Percentiles rank a stretch among this genome's conserved stretches.
Conservation (phyloP, 352 stramenopile species). For the Globisporangium camurandrum region DNA sequence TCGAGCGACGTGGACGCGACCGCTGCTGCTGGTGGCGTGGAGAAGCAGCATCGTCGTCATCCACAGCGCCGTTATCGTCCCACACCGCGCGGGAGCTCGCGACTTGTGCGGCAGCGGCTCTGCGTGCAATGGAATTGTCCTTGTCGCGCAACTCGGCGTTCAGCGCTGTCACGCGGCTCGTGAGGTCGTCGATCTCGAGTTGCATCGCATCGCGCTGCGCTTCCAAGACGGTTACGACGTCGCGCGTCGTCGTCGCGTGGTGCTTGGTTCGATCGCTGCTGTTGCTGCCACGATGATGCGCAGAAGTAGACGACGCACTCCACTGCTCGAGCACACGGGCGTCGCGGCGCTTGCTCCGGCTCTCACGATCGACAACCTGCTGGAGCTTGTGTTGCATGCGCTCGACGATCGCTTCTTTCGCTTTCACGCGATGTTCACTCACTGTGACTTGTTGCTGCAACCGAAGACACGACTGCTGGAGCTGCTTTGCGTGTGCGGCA, state of each 20-base stretch:
- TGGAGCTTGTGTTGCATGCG: conserved; percentile 78
- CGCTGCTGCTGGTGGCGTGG: too few species aligned
- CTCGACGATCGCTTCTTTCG: conserved; percentile 76
- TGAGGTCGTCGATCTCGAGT: conserved; percentile 63
- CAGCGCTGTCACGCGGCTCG: conserved; percentile 43
- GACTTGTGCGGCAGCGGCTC: conserved; percentile 1
- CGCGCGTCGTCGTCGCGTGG: conserved; percentile 29
- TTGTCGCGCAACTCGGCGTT: conserved; percentile 76
- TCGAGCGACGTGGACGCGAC: too few species aligned
- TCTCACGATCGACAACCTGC: conserved; percentile 69
- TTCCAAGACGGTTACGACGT: conserved; percentile 42
- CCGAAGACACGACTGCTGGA: conserved; percentile 54
- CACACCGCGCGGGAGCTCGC: conserved; percentile 8
- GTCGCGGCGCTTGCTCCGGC: conserved; percentile 47
- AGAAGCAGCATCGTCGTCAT: not conserved
- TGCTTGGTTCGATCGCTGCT: conserved; percentile 52
- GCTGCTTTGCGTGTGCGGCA: conserved; percentile 40
- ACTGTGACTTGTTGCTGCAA: conserved; percentile 83
- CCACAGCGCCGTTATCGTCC: conserved; percentile 11
- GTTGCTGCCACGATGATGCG: too few species aligned
- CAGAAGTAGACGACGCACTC: too few species aligned
- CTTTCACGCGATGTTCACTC: conserved; percentile 82
- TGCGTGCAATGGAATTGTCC: conserved; percentile 58
- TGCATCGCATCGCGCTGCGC: conserved; percentile 60
- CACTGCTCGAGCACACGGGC: too few species aligned